Percentiles rank a stretch among this genome's conserved stretches.
Conservation (phyloP, 2,329 filamentous ascomycete genomes). For the Talaromyces sp. region DNA sequence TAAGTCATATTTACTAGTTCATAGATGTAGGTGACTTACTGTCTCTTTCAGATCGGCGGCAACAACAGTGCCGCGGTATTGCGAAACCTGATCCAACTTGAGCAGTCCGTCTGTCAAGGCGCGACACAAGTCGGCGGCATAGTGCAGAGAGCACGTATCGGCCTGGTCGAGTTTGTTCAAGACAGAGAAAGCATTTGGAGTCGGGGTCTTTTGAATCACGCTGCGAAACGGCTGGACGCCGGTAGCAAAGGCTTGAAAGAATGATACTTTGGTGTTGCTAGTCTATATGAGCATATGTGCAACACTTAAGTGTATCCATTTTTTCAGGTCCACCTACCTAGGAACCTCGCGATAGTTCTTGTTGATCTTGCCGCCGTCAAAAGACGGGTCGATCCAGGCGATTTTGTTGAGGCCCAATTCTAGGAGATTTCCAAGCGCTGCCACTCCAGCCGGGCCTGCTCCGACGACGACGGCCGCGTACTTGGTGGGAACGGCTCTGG, state of each 20-base stretch:
- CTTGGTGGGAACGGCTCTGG: slow-evolving; percentile 25
- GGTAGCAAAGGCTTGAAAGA: slow-evolving; percentile 56
- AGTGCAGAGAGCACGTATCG: slow-evolving; percentile 53
- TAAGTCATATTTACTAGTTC: neutral
- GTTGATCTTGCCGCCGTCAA: slow-evolving; percentile 51
- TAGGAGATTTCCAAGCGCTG: slow-evolving; percentile 58
- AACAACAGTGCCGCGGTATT: slow-evolving; percentile 30
- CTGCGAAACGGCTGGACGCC: slow-evolving; percentile 50
- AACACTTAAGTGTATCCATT: neutral
- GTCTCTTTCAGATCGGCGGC: slow-evolving; percentile 27
- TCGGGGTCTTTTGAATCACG: slow-evolving; percentile 45
- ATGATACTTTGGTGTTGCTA: slow-evolving; percentile 58
- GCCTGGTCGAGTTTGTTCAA: slow-evolving; percentile 53
- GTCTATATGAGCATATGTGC: neutral
- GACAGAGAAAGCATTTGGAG: slow-evolving; percentile 52
- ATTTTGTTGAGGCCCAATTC: slow-evolving; percentile 47
- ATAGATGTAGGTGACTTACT: slow-evolving; percentile 19
- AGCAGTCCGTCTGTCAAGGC: slow-evolving; percentile 40
- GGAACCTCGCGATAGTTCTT: slow-evolving; percentile 58
- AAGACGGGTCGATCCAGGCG: slow-evolving; percentile 56
- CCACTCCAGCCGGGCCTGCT: slow-evolving; percentile 56
- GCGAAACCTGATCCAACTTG: slow-evolving; percentile 32
- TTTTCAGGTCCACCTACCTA: slow-evolving; percentile 29
- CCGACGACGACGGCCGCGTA: slow-evolving; percentile 57
- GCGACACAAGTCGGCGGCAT: slow-evolving; percentile 54